Base-by-base conservation (phyloP, 1,284 basidiomycete genomes). In the Cystobasidium pallidum region DNA sequence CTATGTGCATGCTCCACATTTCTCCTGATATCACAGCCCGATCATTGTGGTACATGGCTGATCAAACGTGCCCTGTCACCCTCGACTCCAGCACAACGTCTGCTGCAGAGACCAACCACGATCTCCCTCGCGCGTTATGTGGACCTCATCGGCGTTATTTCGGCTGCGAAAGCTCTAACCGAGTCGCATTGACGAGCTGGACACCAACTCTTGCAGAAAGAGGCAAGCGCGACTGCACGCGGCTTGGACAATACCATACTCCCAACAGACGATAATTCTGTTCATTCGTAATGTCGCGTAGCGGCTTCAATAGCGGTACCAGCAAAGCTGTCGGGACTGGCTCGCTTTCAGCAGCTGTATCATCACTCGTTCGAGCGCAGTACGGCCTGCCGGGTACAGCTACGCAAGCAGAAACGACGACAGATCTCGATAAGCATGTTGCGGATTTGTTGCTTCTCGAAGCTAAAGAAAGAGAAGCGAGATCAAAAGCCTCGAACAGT, bases 391-490 rank as follows among this genome's bases (percentile, higher is more conserved):
- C 90, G 0, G 84, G 49, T 51, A n/a, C 24, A 51, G 24, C 49
- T 39, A 39, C 91, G 0, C 59, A 80, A 13, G 34, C 19, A 4
- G 88, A 93, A 24, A 85, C 86, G 2, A 91, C 94, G 79, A 88
- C 88, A 34, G 91, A 94, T 77, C 86, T 96, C 26, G 93, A 96
- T 82, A 86, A 87, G 43, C 90, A 92, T 79, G 91, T 96, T 32
- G 91, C 91, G 2, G 89, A 91, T 65, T 85, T 96, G 70, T 88
- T 96, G 63, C 86, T 94, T 34, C 88, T 87, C 75, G 94, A 96
- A 81, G 93, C 94, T 0, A 92, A 91, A 83, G 87, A 89, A 83
- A 91, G 92, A 80, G 91, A 91, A 57, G 87, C 89, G 76, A 79
- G 79, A 66, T 82, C 81, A 80, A 76, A 75, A 63, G 81, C 79